Base-by-base conservation (phyloP, 495 filamentous ascomycete genomes). In the Neurospora discreta region DNA sequence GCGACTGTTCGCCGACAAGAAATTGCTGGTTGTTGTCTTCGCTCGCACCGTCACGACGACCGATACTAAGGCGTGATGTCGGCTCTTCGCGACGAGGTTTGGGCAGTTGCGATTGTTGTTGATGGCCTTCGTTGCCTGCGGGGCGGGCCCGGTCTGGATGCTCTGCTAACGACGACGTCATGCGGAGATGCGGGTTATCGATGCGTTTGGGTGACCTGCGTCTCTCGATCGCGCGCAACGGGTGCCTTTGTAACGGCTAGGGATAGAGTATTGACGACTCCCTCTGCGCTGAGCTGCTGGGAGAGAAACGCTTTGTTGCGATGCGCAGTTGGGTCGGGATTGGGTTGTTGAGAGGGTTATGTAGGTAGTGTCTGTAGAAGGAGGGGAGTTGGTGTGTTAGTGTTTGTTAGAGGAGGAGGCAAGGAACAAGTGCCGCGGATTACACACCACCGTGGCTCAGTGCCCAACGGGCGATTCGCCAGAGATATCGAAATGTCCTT, bases 1-100 rank as follows among this genome's bases (percentile, higher is more conserved):
- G 89, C 40, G 88, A 90, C 38, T 85, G 80, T 77, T 91, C 89
- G 73, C 88, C 84, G 26, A 86, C 2, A 15, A 65, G 33, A 26
- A 65, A 65, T 65, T 65, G 52, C 52, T 70, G 23, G 9, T 30
- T 44, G 3, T 15, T 52, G 13, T 26, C 11, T 6, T 39, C 68
- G 39, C 13, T 65, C 52, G 52, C 52, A 65, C 26, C 26, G 52
- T 65, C 52, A 33, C 52, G 52, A 65, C 52, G 52, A 65, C 52
- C 52, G 52, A 26, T 65, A 18, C 52, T 65, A 26, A 65, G 23
- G 30, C 52, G 52, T 65, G 52, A 15, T 65, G 26, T 26, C 26
- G 52, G 26, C 26, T 65, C 52, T 18, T 65, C 52, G 52, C 52
- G 52, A 33, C 52, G 26, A 65, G 52, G 26, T 65, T 65, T 65